These are phyloP conservation scores for Lyophyllum decastes DNA, from an alignment of 768 basidiomycete species.

Conservation along the genomic window DNA sequence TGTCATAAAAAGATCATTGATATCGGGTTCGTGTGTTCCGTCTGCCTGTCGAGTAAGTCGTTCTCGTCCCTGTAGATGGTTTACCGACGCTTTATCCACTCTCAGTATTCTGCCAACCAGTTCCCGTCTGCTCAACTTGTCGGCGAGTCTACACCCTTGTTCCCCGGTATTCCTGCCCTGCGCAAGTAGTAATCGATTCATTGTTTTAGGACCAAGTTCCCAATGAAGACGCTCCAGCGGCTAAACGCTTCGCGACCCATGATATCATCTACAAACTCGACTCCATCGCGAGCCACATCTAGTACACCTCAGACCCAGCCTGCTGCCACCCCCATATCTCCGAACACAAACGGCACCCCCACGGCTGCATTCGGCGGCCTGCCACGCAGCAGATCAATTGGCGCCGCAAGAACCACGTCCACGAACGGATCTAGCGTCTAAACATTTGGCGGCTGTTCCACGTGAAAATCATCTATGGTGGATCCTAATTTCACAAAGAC, in stretches of 20 bases:
- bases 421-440: conserved; percentile 17
- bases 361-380: conserved; percentile 4
- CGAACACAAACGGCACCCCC: conserved; percentile 20
- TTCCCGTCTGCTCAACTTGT: conserved; percentile 93
- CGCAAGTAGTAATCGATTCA: background rate
- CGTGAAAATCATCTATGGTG: background rate
- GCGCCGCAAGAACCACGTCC: conserved; percentile 4
- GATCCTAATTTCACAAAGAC: conserved; percentile 29
- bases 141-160: conserved; percentile 52
- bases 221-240: conserved; percentile 86
- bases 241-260: conserved; percentile 60
- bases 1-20: conserved; percentile 98
- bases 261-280: conserved; percentile 20
- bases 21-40: conserved; percentile 97
- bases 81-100: background rate
- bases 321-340: conserved; percentile 8
- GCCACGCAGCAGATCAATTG: conserved; percentile 19
- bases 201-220: conserved; percentile 82
- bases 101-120: conserved; percentile 90
- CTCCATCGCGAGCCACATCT: conserved; percentile 30
- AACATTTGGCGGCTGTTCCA: background rate
- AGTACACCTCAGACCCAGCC: conserved; percentile 33
- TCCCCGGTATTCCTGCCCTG: background rate
- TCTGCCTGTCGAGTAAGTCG: conserved; percentile 90
- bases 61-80: background rate